Evolutionary conservation across 139 green algal genomes (phyloP), one percentile per base, ranked within the genome.

Genomic region (Pseudopediastrum boryanum): DNA sequence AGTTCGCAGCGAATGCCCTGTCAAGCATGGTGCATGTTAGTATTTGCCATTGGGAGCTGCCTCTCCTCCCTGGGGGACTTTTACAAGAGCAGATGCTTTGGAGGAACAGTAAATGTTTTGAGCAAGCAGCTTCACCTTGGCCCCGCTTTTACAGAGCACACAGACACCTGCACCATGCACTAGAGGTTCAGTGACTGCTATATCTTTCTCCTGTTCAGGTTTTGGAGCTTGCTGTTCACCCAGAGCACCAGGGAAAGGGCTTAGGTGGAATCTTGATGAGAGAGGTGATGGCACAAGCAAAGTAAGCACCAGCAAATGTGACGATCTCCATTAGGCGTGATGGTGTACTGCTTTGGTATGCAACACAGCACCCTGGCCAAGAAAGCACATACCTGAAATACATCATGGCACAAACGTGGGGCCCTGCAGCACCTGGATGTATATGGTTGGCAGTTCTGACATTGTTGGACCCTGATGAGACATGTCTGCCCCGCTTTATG

Each of bases 161-260:
- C 23, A 19, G 56, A 23, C 16, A 16, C 46, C 16, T 56, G 46
- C 13, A 12, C 46, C 46, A 56, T 16, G 46, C 46, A 56, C 13
- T 16, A 16, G 46, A 12, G 46, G 46, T 16, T 56, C 46, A 16
- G 13, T 56, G 46, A 12, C 46, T 56, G 46, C 46, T n/a, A n/a
- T n/a, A 56, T 56, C 46, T n/a, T 16, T 12, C 46, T n/a, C 46
- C 13, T 16, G 16, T 19, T 10, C 61, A 80, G 61, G 56, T 80
- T 48, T 16, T 83, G n/a, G 77, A 70, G 41, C 38, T 63, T n/a
- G 77, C 77, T 31, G 66, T 77, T 10, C 52, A 83, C 0, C 63
- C 75, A 27, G 52, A 36, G 36, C 63, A 75, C 10, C 75, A 51
- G 56, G 43, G 38, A 2, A 19, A 56, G 5, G 77, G 77, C 66